Evolutionary conservation across 1,284 basidiomycete genomes (phyloP), one percentile per base, ranked within the genome.

Genomic region (Irpex sp.): DNA sequence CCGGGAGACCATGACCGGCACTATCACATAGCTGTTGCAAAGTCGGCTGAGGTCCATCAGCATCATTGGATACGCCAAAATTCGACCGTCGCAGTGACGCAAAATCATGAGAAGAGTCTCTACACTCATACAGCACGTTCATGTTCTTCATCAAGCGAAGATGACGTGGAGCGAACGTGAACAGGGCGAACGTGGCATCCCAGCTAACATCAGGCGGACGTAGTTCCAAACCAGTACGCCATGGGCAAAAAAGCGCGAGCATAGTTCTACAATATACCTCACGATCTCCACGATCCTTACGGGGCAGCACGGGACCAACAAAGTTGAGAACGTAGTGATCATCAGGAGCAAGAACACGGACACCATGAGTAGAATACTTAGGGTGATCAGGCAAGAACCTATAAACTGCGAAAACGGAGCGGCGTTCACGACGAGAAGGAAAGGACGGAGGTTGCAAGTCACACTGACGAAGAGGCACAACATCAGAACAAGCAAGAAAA

Each of bases 101-200:
- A 60, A 64, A 75, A 56, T 76, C 74, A 67, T 77, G 74, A 23
- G 65, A 58, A 1, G 71, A 71, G 66, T 77, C 76, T 1, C 64
- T 39, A 63, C 75, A 75, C 61, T 75, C 70, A 63, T 76, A 72
- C 16, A 63, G 57, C 0, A 74, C 58, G 23, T 75, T 68, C 59
- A 75, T 69, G 52, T 74, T 68, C 1, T 67, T 62, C 68, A 74
- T 74, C 0, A 72, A 19, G 4, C 54, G 18, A 2, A 18, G 0
- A 6, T 72, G 62, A 4, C 49, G 28, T 0, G 36, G 3, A 16
- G 18, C 37, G 57, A 75, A 68, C 0, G 58, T 2, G 49, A 28
- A 16, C 4, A 1, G 4, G 5, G 0, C n/a, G 61, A 71, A 74
- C 5, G 66, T 59, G 6, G 68, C 65, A 56, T 69, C 66, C 73